These are phyloP conservation scores for Cladorrhinum sp. DNA, from an alignment of 2,329 filamentous ascomycete species.

Conservation along the genomic window DNA sequence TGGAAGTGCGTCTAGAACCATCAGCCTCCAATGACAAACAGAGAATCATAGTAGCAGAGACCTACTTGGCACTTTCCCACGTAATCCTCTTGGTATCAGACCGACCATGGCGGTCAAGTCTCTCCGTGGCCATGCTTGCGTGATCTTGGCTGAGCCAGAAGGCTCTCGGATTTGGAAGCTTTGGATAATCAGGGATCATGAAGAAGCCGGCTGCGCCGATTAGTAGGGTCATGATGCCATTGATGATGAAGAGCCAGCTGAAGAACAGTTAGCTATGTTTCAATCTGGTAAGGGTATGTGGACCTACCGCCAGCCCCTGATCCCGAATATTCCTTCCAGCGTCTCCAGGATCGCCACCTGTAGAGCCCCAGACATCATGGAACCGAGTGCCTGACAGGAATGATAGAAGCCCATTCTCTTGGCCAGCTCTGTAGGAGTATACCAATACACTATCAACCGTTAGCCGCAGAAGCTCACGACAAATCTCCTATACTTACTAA, in stretches of 20 bases:
- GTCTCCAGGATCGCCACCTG: conserved; percentile 53
- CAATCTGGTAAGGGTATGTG: neutral
- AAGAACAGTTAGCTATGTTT: neutral
- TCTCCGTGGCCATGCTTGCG: conserved; percentile 40
- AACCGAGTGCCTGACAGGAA: conserved; percentile 49
- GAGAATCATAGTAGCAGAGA: neutral
- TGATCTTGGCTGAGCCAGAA: conserved; percentile 46
- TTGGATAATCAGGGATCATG: conserved; percentile 44
- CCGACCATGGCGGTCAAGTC: conserved; percentile 42
- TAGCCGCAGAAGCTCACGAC: neutral
- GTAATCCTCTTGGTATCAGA: conserved; percentile 45
- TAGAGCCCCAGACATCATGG: conserved; percentile 53
- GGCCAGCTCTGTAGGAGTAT: conserved; percentile 42
- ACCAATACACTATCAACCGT: conserved; percentile 38
- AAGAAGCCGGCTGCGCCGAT: conserved; percentile 50
- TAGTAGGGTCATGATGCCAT: conserved; percentile 52
- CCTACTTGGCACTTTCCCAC: conserved; percentile 39
- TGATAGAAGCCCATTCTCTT: conserved; percentile 55
- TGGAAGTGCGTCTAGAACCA: conserved; percentile 37
- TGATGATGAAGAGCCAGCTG: conserved; percentile 53
- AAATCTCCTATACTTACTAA: conserved; percentile 36
- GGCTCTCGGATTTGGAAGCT: conserved; percentile 38
- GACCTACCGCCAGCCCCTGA: conserved; percentile 44
- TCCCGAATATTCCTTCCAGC: conserved; percentile 45
- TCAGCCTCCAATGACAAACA: neutral